Evolutionary conservation across 78 protist genomes (phyloP).

Genomic region (Emiliania huxleyi): DNA sequence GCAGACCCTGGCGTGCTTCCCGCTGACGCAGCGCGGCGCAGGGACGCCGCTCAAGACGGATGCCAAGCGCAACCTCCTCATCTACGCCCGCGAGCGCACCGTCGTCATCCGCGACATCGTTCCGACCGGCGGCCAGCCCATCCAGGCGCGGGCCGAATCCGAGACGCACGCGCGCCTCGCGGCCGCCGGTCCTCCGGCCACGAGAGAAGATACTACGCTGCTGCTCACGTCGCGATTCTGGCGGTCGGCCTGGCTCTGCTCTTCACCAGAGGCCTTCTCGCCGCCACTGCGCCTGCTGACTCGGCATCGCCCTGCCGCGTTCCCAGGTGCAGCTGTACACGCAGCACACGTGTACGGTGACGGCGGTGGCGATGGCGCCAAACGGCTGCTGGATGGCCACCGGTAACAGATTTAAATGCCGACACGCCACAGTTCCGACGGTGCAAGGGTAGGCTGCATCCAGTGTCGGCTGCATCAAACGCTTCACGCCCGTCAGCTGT

Average conservation of each 20-base stretch:
- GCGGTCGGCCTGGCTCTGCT: neutral
- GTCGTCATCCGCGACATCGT: constrained; percentile 66
- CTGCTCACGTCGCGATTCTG: too few species aligned
- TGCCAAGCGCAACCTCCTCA: constrained; percentile 72
- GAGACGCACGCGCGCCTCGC: neutral
- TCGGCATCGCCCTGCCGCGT: constrained; percentile 24
- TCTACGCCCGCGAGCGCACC: constrained; percentile 70
- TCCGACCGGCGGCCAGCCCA: neutral
- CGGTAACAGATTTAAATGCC: too few species aligned
- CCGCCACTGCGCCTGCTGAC: neutral
- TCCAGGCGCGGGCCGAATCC: neutral
- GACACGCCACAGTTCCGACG: too few species aligned
- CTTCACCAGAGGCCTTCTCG: neutral
- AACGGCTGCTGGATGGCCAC: constrained; percentile 84
- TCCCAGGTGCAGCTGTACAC: constrained; percentile 68
- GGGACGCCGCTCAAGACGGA: neutral
- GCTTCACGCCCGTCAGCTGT: too few species aligned
- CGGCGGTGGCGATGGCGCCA: constrained; percentile 88
- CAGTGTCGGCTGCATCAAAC: too few species aligned
- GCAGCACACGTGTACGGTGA: constrained; percentile 76
- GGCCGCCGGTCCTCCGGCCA: too few species aligned
- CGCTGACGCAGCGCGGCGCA: neutral
- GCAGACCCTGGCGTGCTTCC: neutral
- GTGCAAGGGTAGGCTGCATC: constrained; percentile 82
- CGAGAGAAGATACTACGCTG: too few species aligned